Percentiles rank a stretch among this genome's conserved stretches.
Evolutionary conservation across 164 flowering plant species (phyloP).

Genomic region (Sextonia rubra): DNA sequence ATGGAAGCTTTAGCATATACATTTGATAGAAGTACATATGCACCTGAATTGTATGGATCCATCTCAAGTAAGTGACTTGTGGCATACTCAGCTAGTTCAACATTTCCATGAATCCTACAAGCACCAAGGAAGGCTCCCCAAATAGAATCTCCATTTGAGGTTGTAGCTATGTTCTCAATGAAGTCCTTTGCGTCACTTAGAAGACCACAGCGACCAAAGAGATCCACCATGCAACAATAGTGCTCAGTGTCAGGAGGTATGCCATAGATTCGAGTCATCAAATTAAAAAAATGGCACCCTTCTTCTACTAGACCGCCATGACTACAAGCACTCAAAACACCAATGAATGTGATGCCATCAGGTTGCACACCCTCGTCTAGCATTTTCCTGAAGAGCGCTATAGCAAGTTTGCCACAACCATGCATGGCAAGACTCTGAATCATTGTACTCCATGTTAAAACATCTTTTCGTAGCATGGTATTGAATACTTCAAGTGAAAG

Average conservation of each 20-base stretch:
- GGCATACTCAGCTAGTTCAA: constrained; percentile 36
- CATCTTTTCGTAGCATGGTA: constrained; percentile 39
- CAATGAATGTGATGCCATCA: constrained; percentile 69
- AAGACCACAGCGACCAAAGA: constrained; percentile 66
- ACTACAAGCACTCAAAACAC: constrained; percentile 75
- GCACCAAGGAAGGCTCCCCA: constrained; percentile 80
- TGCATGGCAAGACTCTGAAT: constrained; percentile 68
- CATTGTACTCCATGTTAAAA: constrained; percentile 66
- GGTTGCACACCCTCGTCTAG: constrained; percentile 34
- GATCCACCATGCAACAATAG: constrained; percentile 72
- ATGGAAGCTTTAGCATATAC: constrained; percentile 13
- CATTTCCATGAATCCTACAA: constrained; percentile 58
- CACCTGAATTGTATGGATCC: constrained; percentile 16
- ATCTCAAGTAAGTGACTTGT: constrained; percentile 8
- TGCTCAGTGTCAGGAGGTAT: constrained; percentile 69
- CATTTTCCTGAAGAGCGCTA: constrained; percentile 57
- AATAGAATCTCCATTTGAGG: constrained; percentile 37
- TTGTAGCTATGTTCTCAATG: constrained; percentile 33
- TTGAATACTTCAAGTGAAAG: constrained; percentile 53
- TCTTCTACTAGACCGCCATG: constrained; percentile 75
- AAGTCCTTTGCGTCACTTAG: constrained; percentile 53
- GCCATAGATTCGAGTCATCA: constrained; percentile 41
- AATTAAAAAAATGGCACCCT: constrained; percentile 46
- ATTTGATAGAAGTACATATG: constrained; percentile 20
- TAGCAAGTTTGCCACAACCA: constrained; percentile 48